phyloP scores from a whole-genome alignment of 2,329 filamentous ascomycete genomes.

The Grosmannia clavigera region DNA sequence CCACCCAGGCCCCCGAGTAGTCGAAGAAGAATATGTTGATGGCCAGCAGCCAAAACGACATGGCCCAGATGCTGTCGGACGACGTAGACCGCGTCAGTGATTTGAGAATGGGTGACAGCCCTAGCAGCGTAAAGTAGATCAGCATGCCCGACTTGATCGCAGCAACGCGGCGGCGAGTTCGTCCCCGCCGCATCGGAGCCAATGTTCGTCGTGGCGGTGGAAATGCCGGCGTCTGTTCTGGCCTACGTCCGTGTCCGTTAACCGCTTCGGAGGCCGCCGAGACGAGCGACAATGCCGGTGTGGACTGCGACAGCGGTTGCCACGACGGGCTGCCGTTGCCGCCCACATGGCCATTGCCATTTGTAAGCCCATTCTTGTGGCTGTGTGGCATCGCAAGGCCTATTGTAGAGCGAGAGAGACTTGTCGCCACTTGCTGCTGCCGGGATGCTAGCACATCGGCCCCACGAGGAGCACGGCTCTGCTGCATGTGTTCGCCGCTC shows the following conservation, averaged over 20 bases:
- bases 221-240: constrained; percentile 13
- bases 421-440: background rate
- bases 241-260: background rate
- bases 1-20: constrained; percentile 58
- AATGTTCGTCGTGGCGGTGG: constrained; percentile 15
- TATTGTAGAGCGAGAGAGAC: background rate
- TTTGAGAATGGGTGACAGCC: constrained; percentile 88
- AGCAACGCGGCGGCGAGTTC: constrained; percentile 45
- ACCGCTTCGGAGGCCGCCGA: background rate
- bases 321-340: background rate
- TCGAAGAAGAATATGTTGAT: constrained; percentile 99
- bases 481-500: background rate
- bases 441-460: background rate
- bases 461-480: background rate
- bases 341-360: background rate
- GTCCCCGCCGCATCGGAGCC: constrained; percentile 23
- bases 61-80: constrained; percentile 91
- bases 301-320: background rate
- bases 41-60: constrained; percentile 82
- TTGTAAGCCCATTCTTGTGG: background rate
- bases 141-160: constrained; percentile 87
- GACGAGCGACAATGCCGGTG: background rate
- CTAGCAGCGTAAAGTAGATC: constrained; percentile 85
- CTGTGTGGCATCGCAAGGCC: background rate
- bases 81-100: constrained; percentile 90